phyloP scores from a whole-genome alignment of 352 stramenopile genomes.

The Hyaloperonospora arabidopsidis region DNA sequence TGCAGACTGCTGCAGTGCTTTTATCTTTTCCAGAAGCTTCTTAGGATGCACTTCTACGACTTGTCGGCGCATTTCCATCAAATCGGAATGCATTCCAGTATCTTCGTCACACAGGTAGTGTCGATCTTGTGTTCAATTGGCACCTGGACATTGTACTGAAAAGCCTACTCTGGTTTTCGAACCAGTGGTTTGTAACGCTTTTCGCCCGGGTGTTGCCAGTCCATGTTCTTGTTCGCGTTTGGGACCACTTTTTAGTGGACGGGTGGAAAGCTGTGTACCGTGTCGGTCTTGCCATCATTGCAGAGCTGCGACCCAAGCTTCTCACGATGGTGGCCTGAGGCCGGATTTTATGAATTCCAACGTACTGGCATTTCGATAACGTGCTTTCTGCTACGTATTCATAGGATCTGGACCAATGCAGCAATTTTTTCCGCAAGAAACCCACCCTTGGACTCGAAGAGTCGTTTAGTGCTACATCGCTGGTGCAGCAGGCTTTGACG shows the following conservation, averaged over 20 bases:
- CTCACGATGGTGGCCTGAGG: constrained; percentile 38
- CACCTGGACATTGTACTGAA: neutral
- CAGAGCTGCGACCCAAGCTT: constrained; percentile 45
- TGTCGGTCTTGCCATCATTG: constrained; percentile 57
- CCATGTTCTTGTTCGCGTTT: constrained; percentile 46
- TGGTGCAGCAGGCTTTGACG: constrained; percentile 36
- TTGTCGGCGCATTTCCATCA: constrained; percentile 53
- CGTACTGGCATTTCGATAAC: neutral
- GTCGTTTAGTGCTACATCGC: constrained; percentile 25
- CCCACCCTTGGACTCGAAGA: constrained; percentile 43
- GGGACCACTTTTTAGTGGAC: constrained; percentile 68
- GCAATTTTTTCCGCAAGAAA: constrained; percentile 60
- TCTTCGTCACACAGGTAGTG: constrained; percentile 63
- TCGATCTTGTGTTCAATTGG: neutral
- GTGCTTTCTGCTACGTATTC: neutral
- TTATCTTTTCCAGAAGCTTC: constrained; percentile 67
- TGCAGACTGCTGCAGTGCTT: constrained; percentile 58
- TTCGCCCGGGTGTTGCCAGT: constrained; percentile 56
- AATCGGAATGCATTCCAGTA: constrained; percentile 78
- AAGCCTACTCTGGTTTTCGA: neutral
- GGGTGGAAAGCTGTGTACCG: constrained; percentile 74
- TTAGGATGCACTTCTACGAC: constrained; percentile 59
- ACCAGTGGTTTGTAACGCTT: constrained; percentile 80
- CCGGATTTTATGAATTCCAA: neutral
- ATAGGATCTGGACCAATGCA: constrained; percentile 70